phyloP scores from a whole-genome alignment of 108 stramenopile species.

The Nitzschia sp. region DNA sequence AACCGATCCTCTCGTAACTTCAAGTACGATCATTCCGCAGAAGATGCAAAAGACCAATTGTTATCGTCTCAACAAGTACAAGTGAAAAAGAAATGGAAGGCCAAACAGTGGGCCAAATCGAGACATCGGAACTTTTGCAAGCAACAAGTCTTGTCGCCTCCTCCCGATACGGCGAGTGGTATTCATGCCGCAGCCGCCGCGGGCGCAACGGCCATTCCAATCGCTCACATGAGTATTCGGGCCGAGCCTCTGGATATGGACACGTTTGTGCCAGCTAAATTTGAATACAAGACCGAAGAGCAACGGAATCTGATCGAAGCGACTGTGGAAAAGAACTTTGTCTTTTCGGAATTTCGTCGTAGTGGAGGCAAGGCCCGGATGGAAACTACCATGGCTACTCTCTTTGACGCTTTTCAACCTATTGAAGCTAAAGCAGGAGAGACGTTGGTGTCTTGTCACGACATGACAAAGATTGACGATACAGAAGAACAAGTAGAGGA shows the following conservation, averaged over 20 bases:
- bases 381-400: constrained; percentile 33
- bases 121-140: not conserved
- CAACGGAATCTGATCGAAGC: constrained; percentile 47
- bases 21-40: not conserved
- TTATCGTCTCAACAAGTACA: too few species aligned
- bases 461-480: not conserved
- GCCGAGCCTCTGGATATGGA: not conserved
- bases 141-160: not conserved
- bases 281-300: constrained; percentile 35
- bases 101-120: not conserved
- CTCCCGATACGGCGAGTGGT: not conserved
- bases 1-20: not conserved
- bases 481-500: constrained; percentile 44
- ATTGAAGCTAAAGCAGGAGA: constrained; percentile 3
- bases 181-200: not conserved
- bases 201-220: not conserved
- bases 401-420: constrained; percentile 60
- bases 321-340: constrained; percentile 55
- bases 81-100: not conserved
- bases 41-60: not conserved
- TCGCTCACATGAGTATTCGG: not conserved
- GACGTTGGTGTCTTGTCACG: not conserved
- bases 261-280: not conserved
- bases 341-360: constrained; percentile 49
- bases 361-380: constrained; percentile 12